A percentile compares a stretch with the other conserved stretches of the same genome.
Conservation (phyloP, 306 rosid genomes). For the Quercus robur region DNA sequence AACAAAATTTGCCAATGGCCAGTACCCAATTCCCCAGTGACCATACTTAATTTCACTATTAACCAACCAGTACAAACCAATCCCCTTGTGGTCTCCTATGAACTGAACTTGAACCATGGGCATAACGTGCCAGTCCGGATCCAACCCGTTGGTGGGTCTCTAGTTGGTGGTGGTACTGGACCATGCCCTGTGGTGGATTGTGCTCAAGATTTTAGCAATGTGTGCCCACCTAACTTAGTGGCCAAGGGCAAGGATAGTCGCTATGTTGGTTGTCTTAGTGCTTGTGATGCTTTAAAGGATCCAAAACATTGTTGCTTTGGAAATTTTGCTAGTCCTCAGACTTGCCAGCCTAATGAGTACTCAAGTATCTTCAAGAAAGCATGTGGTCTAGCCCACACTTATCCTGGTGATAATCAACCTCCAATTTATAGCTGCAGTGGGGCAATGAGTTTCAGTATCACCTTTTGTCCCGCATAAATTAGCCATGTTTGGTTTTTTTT, state of each 20-base stretch:
- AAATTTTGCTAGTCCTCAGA: background rate
- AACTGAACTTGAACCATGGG: constrained; percentile 40
- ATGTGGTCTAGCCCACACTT: constrained; percentile 28
- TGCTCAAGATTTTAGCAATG: background rate
- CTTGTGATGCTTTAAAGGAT: constrained; percentile 30
- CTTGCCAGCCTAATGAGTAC: constrained; percentile 10
- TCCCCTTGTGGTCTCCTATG: constrained; percentile 24
- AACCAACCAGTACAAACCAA: background rate
- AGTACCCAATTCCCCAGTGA: constrained; percentile 14
- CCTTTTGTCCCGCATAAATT: constrained; percentile 17
- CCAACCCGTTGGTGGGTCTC: constrained; percentile 28
- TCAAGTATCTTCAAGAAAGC: constrained; percentile 2
- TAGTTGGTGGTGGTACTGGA: constrained; percentile 18
- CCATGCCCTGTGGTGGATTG: constrained; percentile 35
- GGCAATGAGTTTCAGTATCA: constrained; percentile 23
- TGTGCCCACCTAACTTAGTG: constrained; percentile 11
- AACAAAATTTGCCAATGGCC: constrained; percentile 4
- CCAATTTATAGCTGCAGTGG: constrained; percentile 32
- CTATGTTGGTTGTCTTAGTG: constrained; percentile 33
- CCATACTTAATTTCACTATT: constrained; percentile 25
- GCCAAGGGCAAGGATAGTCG: background rate
- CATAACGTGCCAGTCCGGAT: constrained; percentile 25
- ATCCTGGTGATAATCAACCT: constrained; percentile 19
- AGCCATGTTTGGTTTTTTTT: too few species aligned
- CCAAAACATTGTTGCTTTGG: constrained; percentile 32